phyloP scores from a whole-genome alignment of 1,284 basidiomycete genomes.

The Psilocybe mexicana region DNA sequence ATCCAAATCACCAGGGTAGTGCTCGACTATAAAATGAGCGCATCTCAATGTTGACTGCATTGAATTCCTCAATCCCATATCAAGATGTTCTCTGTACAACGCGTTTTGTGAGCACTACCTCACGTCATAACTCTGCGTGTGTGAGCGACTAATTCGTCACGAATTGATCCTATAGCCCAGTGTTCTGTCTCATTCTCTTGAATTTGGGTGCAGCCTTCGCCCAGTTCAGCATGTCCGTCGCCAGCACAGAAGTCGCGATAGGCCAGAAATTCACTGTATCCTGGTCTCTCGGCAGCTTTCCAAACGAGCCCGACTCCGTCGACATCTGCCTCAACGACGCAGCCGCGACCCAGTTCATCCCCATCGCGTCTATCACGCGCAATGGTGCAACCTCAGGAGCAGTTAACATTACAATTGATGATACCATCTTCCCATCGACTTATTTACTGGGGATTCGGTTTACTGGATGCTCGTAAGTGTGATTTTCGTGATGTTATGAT shows the following conservation, averaged over 20 bases:
- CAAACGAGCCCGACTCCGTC: not conserved
- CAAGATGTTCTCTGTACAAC: too few relatives aligned
- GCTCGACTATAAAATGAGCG: too few relatives aligned
- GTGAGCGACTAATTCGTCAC: not conserved
- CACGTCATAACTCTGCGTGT: too few relatives aligned
- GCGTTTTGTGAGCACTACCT: too few relatives aligned
- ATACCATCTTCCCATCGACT: slow-evolving; percentile 4
- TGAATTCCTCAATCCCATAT: too few relatives aligned
- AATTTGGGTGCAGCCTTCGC: not conserved
- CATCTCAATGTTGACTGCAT: too few relatives aligned
- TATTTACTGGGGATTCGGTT: slow-evolving; percentile 9
- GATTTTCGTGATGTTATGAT: not conserved
- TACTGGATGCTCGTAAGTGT: slow-evolving; percentile 10
- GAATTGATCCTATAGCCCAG: not conserved
- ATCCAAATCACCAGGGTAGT: too few relatives aligned
- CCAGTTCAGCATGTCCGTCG: slow-evolving; percentile 2
- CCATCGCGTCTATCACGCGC: slow-evolving; percentile 2
- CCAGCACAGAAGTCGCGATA: slow-evolving; percentile 5
- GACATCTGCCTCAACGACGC: slow-evolving; percentile 8
- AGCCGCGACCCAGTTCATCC: slow-evolving; percentile 1
- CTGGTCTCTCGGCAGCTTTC: slow-evolving; percentile 1
- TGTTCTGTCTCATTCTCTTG: not conserved
- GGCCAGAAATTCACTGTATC: slow-evolving; percentile 4
- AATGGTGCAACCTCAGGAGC: not conserved
- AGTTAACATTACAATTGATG: slow-evolving; percentile 3